Conservation (phyloP, 306 rosid genomes). For the Gillenia trifoliata region DNA sequence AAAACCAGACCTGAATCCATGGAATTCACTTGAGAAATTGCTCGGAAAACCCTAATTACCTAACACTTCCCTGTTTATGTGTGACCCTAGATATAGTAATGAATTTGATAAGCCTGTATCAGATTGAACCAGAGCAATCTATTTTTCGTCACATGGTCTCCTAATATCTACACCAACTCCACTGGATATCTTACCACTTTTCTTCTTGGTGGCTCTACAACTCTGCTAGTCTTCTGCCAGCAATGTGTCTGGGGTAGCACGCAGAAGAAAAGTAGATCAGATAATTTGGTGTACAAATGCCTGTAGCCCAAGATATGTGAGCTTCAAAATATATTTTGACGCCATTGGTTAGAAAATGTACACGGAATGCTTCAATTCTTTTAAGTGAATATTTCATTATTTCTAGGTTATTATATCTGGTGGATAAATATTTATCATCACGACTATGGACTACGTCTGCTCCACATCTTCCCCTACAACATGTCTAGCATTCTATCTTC, state of each 20-base stretch:
- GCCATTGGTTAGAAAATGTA: not conserved
- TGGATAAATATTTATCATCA: not conserved
- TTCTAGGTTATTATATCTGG: not conserved
- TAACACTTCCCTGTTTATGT: not conserved
- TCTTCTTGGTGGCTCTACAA: not conserved
- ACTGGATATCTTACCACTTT: not conserved
- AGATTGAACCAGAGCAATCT: not conserved
- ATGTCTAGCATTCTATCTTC: constrained; percentile 1
- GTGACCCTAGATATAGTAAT: not conserved
- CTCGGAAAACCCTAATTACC: not conserved
- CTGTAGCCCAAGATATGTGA: not conserved
- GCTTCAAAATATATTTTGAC: not conserved
- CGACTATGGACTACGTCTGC: not conserved
- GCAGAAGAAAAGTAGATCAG: no score
- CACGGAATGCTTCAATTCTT: not conserved
- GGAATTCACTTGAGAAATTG: not conserved
- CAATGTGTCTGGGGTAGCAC: no score
- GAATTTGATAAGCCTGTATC: not conserved
- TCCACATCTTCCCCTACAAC: not conserved
- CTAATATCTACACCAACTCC: not conserved
- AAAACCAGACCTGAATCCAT: not conserved
- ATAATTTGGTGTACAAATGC: not conserved
- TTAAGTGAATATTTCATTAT: not conserved
- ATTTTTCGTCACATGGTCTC: not conserved
- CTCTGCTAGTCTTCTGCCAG: not conserved